Conservation (phyloP, 2,329 filamentous ascomycete genomes). For the Pseudogymnoascus verrucosus region DNA sequence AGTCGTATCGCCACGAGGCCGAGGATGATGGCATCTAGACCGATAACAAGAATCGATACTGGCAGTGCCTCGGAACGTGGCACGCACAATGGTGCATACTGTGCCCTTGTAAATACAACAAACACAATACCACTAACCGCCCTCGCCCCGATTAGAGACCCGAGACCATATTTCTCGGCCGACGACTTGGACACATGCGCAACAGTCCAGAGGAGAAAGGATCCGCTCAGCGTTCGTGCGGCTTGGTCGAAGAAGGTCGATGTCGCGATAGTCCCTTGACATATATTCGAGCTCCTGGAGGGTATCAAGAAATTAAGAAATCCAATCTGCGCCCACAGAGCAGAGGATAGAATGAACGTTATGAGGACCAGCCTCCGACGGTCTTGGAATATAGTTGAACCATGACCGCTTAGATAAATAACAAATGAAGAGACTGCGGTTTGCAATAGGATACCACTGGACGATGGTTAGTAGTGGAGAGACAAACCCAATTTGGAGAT, state of each 20-base stretch:
- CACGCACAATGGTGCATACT: slow-evolving; percentile 26
- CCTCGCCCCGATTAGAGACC: slow-evolving; percentile 23
- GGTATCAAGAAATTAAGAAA: slow-evolving; percentile 26
- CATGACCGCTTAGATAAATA: slow-evolving; percentile 25
- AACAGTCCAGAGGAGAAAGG: slow-evolving; percentile 28
- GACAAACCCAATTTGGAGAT: background rate
- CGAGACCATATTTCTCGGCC: slow-evolving; percentile 21
- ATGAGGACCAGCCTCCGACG: slow-evolving; percentile 32
- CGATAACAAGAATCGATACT: slow-evolving; percentile 24
- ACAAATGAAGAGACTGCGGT: slow-evolving; percentile 25
- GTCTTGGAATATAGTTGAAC: slow-evolving; percentile 25
- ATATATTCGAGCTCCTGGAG: slow-evolving; percentile 16
- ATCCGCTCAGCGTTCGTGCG: slow-evolving; percentile 25
- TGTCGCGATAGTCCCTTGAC: slow-evolving; percentile 24
- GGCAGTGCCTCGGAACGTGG: slow-evolving; percentile 24
- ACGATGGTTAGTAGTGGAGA: slow-evolving; percentile 14
- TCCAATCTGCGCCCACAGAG: slow-evolving; percentile 24
- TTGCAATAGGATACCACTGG: slow-evolving; percentile 28
- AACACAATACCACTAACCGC: slow-evolving; percentile 24
- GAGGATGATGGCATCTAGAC: slow-evolving; percentile 25
- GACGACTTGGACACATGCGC: slow-evolving; percentile 23
- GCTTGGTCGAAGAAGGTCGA: slow-evolving; percentile 27
- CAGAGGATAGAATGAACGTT: slow-evolving; percentile 27
- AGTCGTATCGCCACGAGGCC: slow-evolving; percentile 21
- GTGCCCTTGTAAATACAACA: slow-evolving; percentile 25